These are phyloP conservation scores for Ophiostoma populinum DNA, from an alignment of 2,329 filamentous ascomycete genomes.

Conservation along the genomic window DNA sequence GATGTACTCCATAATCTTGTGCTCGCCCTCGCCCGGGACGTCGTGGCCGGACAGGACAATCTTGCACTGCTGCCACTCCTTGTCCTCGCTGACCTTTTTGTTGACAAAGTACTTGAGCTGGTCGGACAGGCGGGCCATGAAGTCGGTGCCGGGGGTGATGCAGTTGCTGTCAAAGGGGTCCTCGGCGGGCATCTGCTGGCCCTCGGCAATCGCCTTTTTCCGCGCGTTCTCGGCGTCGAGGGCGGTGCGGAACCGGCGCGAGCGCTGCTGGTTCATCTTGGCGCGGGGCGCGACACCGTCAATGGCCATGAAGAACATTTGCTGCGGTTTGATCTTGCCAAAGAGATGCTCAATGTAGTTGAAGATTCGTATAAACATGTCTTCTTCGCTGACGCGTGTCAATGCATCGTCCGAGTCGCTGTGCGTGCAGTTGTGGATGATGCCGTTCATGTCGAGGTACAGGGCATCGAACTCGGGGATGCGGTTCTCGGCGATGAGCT, in stretches of 20 bases:
- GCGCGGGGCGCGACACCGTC: slow-evolving; percentile 93
- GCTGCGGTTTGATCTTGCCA: slow-evolving; percentile 95
- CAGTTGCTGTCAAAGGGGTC: slow-evolving; percentile 97
- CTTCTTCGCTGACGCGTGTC: slow-evolving; percentile 86
- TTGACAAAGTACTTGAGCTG: slow-evolving; percentile 97
- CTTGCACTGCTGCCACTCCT: slow-evolving; percentile 93
- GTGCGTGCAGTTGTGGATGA: slow-evolving; percentile 98
- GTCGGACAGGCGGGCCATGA: slow-evolving; percentile 89
- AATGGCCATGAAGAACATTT: slow-evolving; percentile 99
- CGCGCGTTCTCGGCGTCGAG: slow-evolving; percentile 77
- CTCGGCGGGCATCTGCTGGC: slow-evolving; percentile 84
- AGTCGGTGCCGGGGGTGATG: slow-evolving; percentile 89
- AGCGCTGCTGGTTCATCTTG: slow-evolving; percentile 99
- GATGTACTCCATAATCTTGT: slow-evolving; percentile 99
- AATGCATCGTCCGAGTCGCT: slow-evolving; percentile 86
- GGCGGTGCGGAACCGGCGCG: slow-evolving; percentile 85
- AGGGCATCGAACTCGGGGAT: slow-evolving; percentile 98
- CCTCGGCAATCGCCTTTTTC: slow-evolving; percentile 81
- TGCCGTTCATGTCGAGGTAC: slow-evolving; percentile 98
- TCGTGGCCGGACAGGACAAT: slow-evolving; percentile 95
- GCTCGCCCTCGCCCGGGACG: slow-evolving; percentile 92
- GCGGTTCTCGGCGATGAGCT: slow-evolving; percentile 94
- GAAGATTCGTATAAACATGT: slow-evolving; percentile 99
- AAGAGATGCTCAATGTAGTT: slow-evolving; percentile 99
- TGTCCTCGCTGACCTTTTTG: slow-evolving; percentile 95